phyloP scores from a whole-genome alignment of 2,329 filamentous ascomycete genomes.

The Lachnellula subtilissima region DNA sequence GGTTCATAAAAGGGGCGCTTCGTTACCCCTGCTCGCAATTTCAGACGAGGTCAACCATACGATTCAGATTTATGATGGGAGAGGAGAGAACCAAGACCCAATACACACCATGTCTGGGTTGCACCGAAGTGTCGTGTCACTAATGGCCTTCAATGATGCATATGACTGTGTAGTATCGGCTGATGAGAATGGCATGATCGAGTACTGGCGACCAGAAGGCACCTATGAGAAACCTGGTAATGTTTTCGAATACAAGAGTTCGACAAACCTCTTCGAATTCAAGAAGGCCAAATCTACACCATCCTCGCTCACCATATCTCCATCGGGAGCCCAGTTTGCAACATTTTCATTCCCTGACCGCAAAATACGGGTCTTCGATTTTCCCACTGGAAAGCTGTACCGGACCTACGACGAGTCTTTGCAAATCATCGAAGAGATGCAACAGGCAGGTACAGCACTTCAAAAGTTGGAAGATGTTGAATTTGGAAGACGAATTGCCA shows the following conservation, averaged over 20 bases:
- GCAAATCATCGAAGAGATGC: constrained; percentile 85
- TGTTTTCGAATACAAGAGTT: constrained; percentile 90
- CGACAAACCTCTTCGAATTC: constrained; percentile 93
- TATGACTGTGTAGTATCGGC: constrained; percentile 89
- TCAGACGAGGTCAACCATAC: constrained; percentile 68
- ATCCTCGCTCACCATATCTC: constrained; percentile 77
- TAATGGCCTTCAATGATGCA: constrained; percentile 84
- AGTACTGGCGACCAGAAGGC: constrained; percentile 85
- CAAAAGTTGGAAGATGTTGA: constrained; percentile 85
- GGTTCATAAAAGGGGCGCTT: constrained; percentile 85
- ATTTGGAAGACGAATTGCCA: constrained; percentile 80
- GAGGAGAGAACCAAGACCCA: constrained; percentile 72
- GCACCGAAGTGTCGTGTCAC: constrained; percentile 74
- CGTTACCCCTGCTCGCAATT: constrained; percentile 77
- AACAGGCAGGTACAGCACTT: constrained; percentile 80
- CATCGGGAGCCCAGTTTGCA: constrained; percentile 78
- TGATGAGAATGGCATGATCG: constrained; percentile 87
- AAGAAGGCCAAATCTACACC: constrained; percentile 90
- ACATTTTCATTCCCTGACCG: constrained; percentile 90
- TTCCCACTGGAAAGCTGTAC: constrained; percentile 79
- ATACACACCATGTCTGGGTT: constrained; percentile 73
- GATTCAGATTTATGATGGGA: constrained; percentile 83
- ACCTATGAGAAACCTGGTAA: constrained; percentile 86
- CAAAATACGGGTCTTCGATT: constrained; percentile 91
- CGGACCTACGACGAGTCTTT: constrained; percentile 95